Evolutionary conservation across 2,329 filamentous ascomycete species (phyloP), one percentile per base, ranked within the genome.

Genomic region (Cyphellophora europaea): DNA sequence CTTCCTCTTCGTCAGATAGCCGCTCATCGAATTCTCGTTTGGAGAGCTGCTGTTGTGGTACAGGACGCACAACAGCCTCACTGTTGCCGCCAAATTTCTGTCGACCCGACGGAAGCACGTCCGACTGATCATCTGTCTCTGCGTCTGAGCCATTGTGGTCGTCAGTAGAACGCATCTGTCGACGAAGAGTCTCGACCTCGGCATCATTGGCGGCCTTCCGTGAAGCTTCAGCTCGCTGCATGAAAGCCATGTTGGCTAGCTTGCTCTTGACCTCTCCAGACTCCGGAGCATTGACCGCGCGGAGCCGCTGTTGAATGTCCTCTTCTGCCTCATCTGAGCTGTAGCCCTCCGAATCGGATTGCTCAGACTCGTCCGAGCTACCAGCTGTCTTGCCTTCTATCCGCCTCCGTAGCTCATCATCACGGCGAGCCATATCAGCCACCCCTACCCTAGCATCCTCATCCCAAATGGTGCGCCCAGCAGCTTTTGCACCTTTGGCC

Each of bases 211-310:
- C 73, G 43, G 80, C 75, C 57, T 80, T 87, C 50, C 77, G 77
- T 23, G 77, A 70, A 17, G 80, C 82, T 52, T 95, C 88, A 2
- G 87, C 85, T 47, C 81, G 86, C 50, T 81, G 77, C 91, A 98
- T 96, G 56, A 98, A 98, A 42, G 85, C 84, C 80, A 98, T 86
- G 33, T 74, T 72, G 58, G 84, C 77, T 5, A 98, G 63, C 49
- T 76, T 80, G 11, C 79, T 79, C 47, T 72, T 68, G 0, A 73
- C 72, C 12, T 54, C 54, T 23, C 56, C 56, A 23, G 55, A 50
- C 19, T 55, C 56, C 27, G 53, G 51, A 3, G 48, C 50, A 21
- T 65, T 61, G 40, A 58, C 14, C n/a, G 45, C 44, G 23, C 57
- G 49, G 5, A 69, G 53, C 47, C 67, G 65, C 43, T 57, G 49